phyloP scores from a whole-genome alignment of 371 early-diverging fungal genomes.

The Capniomyces stellatus region DNA sequence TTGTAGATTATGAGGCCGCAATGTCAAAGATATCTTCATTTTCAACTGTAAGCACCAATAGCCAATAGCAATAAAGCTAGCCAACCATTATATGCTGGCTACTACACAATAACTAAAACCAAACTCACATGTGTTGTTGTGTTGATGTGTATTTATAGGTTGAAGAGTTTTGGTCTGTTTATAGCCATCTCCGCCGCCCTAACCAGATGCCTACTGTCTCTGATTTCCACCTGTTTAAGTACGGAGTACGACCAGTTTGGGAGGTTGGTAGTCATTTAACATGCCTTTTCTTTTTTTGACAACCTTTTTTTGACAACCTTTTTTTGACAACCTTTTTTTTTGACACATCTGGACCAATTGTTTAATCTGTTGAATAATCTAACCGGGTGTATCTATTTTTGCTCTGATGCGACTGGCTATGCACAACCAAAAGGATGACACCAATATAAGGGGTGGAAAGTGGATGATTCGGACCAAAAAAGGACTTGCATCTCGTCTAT shows the following conservation, averaged over 20 bases:
- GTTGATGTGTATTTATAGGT: conserved; percentile 28
- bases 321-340: conserved; percentile 1
- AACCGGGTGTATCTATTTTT: no score
- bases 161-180: conserved; percentile 88
- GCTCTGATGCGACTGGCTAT: no score
- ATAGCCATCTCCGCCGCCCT: conserved; percentile 69
- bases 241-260: conserved; percentile 94
- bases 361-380: no score
- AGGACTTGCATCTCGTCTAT: conserved; percentile 80
- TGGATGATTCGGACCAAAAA: conserved; percentile 94
- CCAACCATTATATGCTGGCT: no score
- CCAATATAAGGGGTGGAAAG: conserved; percentile 88
- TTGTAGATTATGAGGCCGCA: conserved; percentile 64
- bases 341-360: no score
- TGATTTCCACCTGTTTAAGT: conserved; percentile 89
- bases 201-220: conserved; percentile 72
- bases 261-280: conserved; percentile 38
- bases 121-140: not conserved
- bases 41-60: conserved; percentile 44
- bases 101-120: no score
- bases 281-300: conserved; percentile 3
- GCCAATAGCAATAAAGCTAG: no score
- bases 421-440: conserved; percentile 34
- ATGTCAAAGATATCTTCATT: conserved; percentile 76
- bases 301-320: conserved; percentile 2